Evolutionary conservation across 306 rosid genomes (phyloP), one percentile per base, ranked within the genome.

Genomic region (Senna siamea): DNA sequence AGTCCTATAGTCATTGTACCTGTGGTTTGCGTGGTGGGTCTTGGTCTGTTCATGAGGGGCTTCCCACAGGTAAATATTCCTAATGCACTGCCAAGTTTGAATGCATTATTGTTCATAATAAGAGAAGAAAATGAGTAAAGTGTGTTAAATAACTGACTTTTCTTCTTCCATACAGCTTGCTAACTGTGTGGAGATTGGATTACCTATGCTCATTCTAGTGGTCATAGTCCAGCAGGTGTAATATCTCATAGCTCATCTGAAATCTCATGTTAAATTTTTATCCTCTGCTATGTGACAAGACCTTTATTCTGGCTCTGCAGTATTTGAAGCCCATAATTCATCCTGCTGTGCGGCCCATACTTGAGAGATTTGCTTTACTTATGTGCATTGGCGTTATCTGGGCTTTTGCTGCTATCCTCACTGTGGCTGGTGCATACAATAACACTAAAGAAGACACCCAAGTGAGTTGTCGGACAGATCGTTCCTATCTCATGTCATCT

Each of bases 381-480:
- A 30, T 88, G 48, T 87, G 96, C 78, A 71, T 88, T 53, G 94
- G 76, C 17, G 14, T 90, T 48, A 30, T 88, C 41, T 93, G 98
- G 98, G 86, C 88, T 65, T 93, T 93, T 62, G 98, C 98, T 20
- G 98, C 92, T 66, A 81, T 93, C 75, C 98, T 93, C 60, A 93
- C 98, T 0, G 94, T 71, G 6, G 89, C 96, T 59, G 98, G 98
- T 64, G 96, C 98, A 53, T 90, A 90, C 78, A 90, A 93, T 55
- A 77, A 38, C 74, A 83, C 78, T 51, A 81, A 79, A 71, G 28
- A 19, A 58, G 60, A 46, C 73, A 93, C 98, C 14, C 87, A 85
- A 78, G 9, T 1, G n/a, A 93, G 85, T 61, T 93, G 98, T 78
- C 98, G 98, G 48, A 88, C 87, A 11, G 98, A 92, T 79, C 95